These are phyloP conservation scores for Lycium ferocissimum DNA, from an alignment of 257 asterid species.

Conservation along the genomic window DNA sequence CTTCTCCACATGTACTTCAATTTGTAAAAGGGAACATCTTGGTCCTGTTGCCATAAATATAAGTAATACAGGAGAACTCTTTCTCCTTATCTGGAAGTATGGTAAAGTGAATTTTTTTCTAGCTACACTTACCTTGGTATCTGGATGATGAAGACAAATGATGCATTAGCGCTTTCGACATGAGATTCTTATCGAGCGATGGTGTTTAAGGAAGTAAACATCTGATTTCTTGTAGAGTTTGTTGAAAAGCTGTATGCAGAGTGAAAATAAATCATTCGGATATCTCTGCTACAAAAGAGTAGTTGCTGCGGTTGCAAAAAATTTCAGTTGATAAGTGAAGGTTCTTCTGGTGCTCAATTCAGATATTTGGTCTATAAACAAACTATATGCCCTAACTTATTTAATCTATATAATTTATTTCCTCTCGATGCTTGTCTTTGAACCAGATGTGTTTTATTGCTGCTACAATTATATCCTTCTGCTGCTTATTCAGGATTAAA, in stretches of 20 bases:
- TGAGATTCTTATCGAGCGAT: neutral
- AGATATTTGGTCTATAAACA: neutral
- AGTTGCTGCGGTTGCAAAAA: neutral
- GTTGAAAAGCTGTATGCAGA: neutral
- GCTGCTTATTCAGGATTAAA: neutral
- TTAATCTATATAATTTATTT: neutral
- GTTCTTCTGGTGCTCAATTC: neutral
- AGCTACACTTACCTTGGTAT: neutral
- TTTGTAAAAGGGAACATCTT: neutral
- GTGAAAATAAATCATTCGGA: neutral
- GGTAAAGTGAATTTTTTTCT: neutral
- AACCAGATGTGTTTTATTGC: neutral
- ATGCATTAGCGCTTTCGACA: neutral
- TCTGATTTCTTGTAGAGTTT: neutral
- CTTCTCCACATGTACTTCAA: neutral
- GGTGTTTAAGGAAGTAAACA: neutral
- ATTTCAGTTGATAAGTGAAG: constrained; percentile 1
- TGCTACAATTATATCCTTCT: neutral
- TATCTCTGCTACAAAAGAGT: neutral
- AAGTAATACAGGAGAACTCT: neutral
- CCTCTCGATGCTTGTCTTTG: neutral
- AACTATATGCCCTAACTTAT: neutral
- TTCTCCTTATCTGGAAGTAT: neutral
- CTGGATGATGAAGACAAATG: too few species aligned
- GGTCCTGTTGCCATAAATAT: neutral